A percentile compares a stretch with the other conserved stretches of the same genome.
Conservation (phyloP, 352 stramenopile genomes). For the Pythium aquatile region DNA sequence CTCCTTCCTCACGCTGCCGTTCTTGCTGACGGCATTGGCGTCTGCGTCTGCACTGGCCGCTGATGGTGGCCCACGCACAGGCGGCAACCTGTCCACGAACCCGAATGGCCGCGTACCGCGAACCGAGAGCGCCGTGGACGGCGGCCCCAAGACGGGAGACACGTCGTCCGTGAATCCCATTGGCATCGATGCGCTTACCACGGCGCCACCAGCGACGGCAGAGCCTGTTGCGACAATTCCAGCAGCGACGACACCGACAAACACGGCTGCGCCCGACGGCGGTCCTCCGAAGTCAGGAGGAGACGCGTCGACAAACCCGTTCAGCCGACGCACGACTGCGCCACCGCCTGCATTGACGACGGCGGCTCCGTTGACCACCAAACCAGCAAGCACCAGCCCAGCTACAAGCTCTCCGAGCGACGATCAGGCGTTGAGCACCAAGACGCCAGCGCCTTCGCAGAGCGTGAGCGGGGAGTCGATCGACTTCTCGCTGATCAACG, state of each 20-base stretch:
- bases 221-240: neutral
- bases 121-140: constrained; percentile 11
- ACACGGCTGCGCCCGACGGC: neutral
- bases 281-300: constrained; percentile 20
- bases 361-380: neutral
- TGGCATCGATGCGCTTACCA: neutral
- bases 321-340: constrained; percentile 5
- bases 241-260: neutral
- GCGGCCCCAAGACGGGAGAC: constrained; percentile 11
- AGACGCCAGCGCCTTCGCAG: constrained; percentile 1
- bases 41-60: constrained; percentile 5
- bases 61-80: constrained; percentile 11
- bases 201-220: neutral
- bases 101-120: constrained; percentile 16
- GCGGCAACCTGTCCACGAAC: constrained; percentile 16
- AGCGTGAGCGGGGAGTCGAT: constrained; percentile 6
- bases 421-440: neutral
- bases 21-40: constrained; percentile 4
- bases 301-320: constrained; percentile 20
- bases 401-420: neutral
- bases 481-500: constrained; percentile 19
- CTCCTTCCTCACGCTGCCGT: constrained; percentile 10
- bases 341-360: neutral
- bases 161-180: constrained; percentile 17
- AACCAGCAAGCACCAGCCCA: neutral